Percentiles rank a stretch among this genome's conserved stretches.
Conservation (phyloP, 1,139 yeast species). For the Pichia sp. region DNA sequence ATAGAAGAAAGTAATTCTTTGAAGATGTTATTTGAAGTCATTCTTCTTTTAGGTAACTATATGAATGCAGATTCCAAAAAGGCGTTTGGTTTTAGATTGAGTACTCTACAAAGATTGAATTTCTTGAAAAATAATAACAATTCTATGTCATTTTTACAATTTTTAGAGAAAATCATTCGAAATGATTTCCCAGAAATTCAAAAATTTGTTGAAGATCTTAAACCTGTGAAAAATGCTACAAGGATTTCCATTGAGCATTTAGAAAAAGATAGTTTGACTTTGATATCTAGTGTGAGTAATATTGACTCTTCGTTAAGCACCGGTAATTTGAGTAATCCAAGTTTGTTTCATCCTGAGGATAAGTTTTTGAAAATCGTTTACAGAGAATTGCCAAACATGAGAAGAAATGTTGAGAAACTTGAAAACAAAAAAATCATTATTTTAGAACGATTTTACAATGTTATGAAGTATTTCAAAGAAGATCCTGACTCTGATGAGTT, state of each 20-base stretch:
- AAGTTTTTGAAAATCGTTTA: slow-evolving; percentile 53
- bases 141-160: slow-evolving; percentile 71
- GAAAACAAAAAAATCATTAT: slow-evolving; percentile 58
- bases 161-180: slow-evolving; percentile 67
- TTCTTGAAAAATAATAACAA: slow-evolving; percentile 74
- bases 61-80: slow-evolving; percentile 78
- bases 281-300: slow-evolving; percentile 50
- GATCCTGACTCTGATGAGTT: slow-evolving; percentile 59
- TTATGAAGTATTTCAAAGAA: slow-evolving; percentile 74
- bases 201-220: slow-evolving; percentile 51
- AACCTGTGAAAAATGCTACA: slow-evolving; percentile 51
- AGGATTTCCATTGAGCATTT: slow-evolving; percentile 65
- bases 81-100: slow-evolving; percentile 71
- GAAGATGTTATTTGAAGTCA: slow-evolving; percentile 63
- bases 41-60: slow-evolving; percentile 74
- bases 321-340: slow-evolving; percentile 70
- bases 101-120: slow-evolving; percentile 65
- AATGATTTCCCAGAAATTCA: slow-evolving; percentile 60
- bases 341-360: slow-evolving; percentile 70
- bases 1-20: slow-evolving; percentile 53
- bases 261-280: slow-evolving; percentile 53
- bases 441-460: slow-evolving; percentile 57
- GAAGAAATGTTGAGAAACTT: slow-evolving; percentile 56
- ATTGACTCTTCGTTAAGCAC: slow-evolving; percentile 67
- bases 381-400: slow-evolving; percentile 61